Evolutionary conservation across 768 basidiomycete species (phyloP).

Genomic region (Kwoniella sp.): DNA sequence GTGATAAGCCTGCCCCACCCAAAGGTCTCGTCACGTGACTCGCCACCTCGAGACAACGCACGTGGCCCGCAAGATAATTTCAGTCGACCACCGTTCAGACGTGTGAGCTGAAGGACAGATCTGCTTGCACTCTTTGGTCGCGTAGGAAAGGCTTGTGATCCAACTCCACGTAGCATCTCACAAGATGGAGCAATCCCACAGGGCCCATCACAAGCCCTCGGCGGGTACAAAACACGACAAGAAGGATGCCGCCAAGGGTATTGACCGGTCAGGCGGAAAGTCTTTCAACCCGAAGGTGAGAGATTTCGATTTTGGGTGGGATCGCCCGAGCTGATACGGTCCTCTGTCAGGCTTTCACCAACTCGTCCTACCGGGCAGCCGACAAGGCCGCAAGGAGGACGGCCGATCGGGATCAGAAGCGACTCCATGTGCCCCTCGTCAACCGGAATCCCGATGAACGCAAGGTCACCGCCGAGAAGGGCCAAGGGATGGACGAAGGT

Average conservation of each 20-base stretch:
- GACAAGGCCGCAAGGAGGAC: constrained; percentile 84
- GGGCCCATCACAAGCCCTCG: constrained; percentile 71
- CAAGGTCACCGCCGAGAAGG: constrained; percentile 47
- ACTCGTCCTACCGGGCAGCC: constrained; percentile 80
- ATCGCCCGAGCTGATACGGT: neutral
- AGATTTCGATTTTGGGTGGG: neutral
- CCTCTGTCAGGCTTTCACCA: constrained; percentile 71
- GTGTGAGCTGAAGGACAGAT: too few relatives aligned
- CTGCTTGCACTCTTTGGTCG: too few relatives aligned
- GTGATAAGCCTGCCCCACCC: too few relatives aligned
- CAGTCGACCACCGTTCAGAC: too few relatives aligned
- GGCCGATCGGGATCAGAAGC: constrained; percentile 87
- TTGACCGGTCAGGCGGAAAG: constrained; percentile 64
- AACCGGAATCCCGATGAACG: constrained; percentile 72
- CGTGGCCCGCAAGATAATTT: too few relatives aligned
- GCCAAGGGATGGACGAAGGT: constrained; percentile 50
- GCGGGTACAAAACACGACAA: constrained; percentile 71
- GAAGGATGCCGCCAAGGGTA: constrained; percentile 62
- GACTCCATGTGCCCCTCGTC: constrained; percentile 91
- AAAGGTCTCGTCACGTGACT: too few relatives aligned
- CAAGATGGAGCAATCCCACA: constrained; percentile 63
- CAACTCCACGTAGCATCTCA: neutral
- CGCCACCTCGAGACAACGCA: too few relatives aligned
- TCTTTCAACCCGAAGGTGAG: constrained; percentile 86
- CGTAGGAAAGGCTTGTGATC: too few relatives aligned